Evolutionary conservation across 805 yeast genomes (phyloP).

Genomic region (Wickerhamiella sorbophila): DNA sequence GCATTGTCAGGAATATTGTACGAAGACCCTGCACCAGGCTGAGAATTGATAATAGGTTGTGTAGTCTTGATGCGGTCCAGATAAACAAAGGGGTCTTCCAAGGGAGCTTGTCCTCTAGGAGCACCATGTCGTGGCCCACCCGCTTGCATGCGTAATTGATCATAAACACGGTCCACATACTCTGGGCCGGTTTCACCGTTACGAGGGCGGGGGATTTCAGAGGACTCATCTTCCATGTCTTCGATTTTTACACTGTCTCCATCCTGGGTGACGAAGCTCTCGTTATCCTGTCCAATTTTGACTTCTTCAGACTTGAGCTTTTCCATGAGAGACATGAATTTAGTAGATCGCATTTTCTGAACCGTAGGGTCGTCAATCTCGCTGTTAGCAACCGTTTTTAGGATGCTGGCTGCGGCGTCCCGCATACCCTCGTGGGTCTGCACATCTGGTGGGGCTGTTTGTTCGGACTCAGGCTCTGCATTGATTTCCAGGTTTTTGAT

Average conservation of each 20-base stretch:
- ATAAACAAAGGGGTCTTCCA: constrained; percentile 18
- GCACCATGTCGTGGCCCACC: not conserved
- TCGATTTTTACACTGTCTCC: not conserved
- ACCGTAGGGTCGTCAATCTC: constrained; percentile 9
- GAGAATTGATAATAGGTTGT: not conserved
- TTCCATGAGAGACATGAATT: constrained; percentile 15
- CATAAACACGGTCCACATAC: not conserved
- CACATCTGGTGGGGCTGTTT: not conserved
- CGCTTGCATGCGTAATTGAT: not conserved
- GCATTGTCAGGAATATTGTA: not conserved
- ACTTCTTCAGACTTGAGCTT: constrained; percentile 10
- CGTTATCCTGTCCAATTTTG: constrained; percentile 3
- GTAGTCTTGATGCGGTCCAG: constrained; percentile 9
- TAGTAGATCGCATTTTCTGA: constrained; percentile 13
- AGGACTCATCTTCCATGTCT: not conserved
- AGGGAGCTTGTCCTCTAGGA: constrained; percentile 8
- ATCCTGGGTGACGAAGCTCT: constrained; percentile 7
- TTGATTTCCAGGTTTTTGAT: constrained; percentile 1
- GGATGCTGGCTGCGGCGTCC: constrained; percentile 11
- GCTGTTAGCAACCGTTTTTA: constrained; percentile 8
- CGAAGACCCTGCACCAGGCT: not conserved
- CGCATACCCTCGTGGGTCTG: constrained; percentile 10
- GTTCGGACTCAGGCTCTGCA: not conserved
- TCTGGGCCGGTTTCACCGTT: not conserved
- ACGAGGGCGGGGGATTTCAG: not conserved